Evolutionary conservation across 1,284 basidiomycete species (phyloP).

Genomic region (Trichosporon inkin): DNA sequence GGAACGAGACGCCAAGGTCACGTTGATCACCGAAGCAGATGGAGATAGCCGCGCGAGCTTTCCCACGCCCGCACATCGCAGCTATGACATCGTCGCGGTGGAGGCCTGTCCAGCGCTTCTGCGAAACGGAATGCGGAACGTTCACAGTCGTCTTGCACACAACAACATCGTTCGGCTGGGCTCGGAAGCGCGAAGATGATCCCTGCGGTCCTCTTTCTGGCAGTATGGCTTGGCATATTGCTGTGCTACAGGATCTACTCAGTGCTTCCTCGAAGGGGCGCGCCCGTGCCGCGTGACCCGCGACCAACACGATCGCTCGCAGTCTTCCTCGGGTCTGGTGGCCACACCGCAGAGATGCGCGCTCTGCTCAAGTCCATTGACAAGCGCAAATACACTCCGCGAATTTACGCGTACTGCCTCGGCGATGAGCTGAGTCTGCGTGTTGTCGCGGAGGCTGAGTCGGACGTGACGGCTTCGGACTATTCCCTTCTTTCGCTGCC

Average conservation of each 20-base stretch:
- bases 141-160: too few species aligned
- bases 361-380: conserved; percentile 71
- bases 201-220: too few species aligned
- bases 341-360: conserved; percentile 88
- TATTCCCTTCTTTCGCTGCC: conserved; percentile 63
- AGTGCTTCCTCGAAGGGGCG: background rate
- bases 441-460: conserved; percentile 58
- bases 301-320: conserved; percentile 45
- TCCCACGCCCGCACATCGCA: too few species aligned
- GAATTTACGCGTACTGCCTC: conserved; percentile 77
- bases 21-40: background rate
- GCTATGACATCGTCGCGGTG: too few species aligned
- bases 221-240: background rate
- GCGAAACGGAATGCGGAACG: too few species aligned
- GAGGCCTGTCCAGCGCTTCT: too few species aligned
- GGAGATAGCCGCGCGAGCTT: too few species aligned
- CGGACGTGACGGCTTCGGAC: conserved; percentile 31
- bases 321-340: conserved; percentile 69
- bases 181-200: too few species aligned
- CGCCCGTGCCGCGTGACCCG: background rate
- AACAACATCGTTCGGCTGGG: too few species aligned
- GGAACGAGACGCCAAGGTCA: background rate
- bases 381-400: conserved; percentile 66
- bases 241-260: background rate
- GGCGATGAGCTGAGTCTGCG: conserved; percentile 63